phyloP scores from a whole-genome alignment of 345 rosid genomes.

The Pistacia integerrima region DNA sequence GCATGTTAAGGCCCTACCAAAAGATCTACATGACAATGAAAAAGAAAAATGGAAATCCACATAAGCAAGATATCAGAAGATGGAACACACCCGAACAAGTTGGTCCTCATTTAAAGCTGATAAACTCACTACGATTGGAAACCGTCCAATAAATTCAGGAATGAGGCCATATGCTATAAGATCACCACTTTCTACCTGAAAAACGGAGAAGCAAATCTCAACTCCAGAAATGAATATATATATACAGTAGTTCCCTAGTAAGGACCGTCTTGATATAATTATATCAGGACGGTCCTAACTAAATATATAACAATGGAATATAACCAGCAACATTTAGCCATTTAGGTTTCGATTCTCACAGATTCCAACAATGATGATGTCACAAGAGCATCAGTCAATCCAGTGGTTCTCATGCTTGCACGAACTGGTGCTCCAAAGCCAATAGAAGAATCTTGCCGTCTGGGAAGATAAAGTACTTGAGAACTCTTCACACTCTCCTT shows the following conservation, averaged over 20 bases:
- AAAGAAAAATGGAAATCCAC: background rate
- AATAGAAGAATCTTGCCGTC: slow-evolving; percentile 91
- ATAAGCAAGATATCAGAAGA: background rate
- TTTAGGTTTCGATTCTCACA: slow-evolving; percentile 49
- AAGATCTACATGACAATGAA: background rate
- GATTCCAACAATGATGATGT: slow-evolving; percentile 79
- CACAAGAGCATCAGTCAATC: slow-evolving; percentile 62
- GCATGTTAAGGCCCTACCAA: background rate
- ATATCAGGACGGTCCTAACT: no score
- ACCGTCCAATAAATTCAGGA: slow-evolving; percentile 95
- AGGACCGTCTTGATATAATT: no score
- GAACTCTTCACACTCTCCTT: no score
- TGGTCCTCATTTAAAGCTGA: slow-evolving; percentile 84
- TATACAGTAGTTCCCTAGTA: background rate
- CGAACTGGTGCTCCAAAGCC: slow-evolving; percentile 97
- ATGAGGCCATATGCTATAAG: slow-evolving; percentile 90
- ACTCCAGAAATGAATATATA: background rate
- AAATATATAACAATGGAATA: background rate
- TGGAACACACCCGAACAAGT: slow-evolving; percentile 75
- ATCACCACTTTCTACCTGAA: slow-evolving; percentile 88
- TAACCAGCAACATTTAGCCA: slow-evolving; percentile 7
- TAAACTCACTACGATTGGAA: slow-evolving; percentile 84
- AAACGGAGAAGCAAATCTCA: slow-evolving; percentile 4
- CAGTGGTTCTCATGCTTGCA: slow-evolving; percentile 67
- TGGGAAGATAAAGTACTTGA: slow-evolving; percentile 21